phyloP scores from a whole-genome alignment of 768 basidiomycete species.

The Pleurotus tuoliensis region DNA sequence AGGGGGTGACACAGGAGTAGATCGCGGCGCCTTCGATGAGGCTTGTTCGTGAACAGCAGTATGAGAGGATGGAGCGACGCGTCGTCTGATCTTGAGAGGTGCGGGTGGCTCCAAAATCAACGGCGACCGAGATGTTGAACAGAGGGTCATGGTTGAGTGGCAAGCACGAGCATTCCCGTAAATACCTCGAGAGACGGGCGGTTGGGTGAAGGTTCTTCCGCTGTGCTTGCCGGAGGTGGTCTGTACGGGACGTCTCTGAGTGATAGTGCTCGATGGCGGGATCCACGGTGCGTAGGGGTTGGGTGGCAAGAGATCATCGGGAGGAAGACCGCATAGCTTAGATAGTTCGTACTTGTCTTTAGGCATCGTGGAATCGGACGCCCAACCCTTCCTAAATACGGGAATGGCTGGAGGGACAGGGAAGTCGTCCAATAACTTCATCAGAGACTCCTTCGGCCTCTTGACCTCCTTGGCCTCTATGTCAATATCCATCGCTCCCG shows the following conservation, averaged over 20 bases:
- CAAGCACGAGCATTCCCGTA: not conserved
- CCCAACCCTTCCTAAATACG: not conserved
- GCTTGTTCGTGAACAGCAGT: not conserved
- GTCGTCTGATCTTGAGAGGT: not conserved
- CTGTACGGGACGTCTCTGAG: not conserved
- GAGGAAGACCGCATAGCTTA: not conserved
- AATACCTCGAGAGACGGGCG: not conserved
- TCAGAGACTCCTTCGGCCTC: not conserved
- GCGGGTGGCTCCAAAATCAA: not conserved
- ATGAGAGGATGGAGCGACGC: not conserved
- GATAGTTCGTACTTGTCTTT: not conserved
- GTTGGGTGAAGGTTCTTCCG: not conserved
- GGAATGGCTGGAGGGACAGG: not conserved
- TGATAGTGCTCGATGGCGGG: not conserved
- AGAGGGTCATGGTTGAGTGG: slow-evolving; percentile 1
- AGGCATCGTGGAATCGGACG: not conserved
- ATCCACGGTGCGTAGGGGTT: slow-evolving; percentile 4
- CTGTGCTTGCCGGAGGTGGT: not conserved
- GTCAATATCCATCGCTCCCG: not conserved
- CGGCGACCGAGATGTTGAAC: not conserved
- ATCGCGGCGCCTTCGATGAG: too few relatives aligned
- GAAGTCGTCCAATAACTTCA: not conserved
- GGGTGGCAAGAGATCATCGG: slow-evolving; percentile 1
- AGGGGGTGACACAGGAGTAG: too few relatives aligned
- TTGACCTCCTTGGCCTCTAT: not conserved